Evolutionary conservation across 2,329 filamentous ascomycete genomes (phyloP).

Genomic region (Colletotrichum zoysiae): DNA sequence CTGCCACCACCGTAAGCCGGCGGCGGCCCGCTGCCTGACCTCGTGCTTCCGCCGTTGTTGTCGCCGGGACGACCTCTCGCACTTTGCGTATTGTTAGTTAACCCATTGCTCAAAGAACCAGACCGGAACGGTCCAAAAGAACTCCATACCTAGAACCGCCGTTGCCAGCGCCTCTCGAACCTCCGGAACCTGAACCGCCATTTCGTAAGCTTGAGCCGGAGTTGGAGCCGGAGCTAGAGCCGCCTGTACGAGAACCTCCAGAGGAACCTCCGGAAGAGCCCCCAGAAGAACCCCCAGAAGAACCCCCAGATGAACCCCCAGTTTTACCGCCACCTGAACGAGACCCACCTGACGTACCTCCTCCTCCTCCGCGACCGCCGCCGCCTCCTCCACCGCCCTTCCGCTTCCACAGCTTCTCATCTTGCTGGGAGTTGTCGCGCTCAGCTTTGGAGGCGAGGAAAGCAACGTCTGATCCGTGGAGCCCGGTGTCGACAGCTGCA

Average conservation of each 20-base stretch:
- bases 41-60: slow-evolving; percentile 65
- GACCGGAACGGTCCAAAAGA: slow-evolving; percentile 15
- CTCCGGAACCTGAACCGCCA: slow-evolving; percentile 43
- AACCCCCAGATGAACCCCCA: slow-evolving; percentile 44
- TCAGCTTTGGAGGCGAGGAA: slow-evolving; percentile 42
- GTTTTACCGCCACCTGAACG: slow-evolving; percentile 35
- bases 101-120: not conserved
- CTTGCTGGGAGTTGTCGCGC: slow-evolving; percentile 34
- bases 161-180: slow-evolving; percentile 31
- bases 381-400: slow-evolving; percentile 71
- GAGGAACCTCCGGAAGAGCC: slow-evolving; percentile 44
- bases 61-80: slow-evolving; percentile 34
- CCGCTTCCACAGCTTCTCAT: slow-evolving; percentile 68
- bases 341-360: slow-evolving; percentile 40
- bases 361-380: slow-evolving; percentile 53
- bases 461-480: slow-evolving; percentile 36
- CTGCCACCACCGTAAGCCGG: slow-evolving; percentile 71
- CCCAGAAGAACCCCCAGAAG: slow-evolving; percentile 45
- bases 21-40: slow-evolving; percentile 67
- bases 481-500: slow-evolving; percentile 45
- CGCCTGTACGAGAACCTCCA: slow-evolving; percentile 33
- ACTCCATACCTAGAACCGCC: slow-evolving; percentile 39
- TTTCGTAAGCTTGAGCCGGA: slow-evolving; percentile 43
- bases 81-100: slow-evolving; percentile 2
- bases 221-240: slow-evolving; percentile 19